Base-by-base conservation (phyloP, 2,329 filamentous ascomycete species). In the Aureobasidium sp. region DNA sequence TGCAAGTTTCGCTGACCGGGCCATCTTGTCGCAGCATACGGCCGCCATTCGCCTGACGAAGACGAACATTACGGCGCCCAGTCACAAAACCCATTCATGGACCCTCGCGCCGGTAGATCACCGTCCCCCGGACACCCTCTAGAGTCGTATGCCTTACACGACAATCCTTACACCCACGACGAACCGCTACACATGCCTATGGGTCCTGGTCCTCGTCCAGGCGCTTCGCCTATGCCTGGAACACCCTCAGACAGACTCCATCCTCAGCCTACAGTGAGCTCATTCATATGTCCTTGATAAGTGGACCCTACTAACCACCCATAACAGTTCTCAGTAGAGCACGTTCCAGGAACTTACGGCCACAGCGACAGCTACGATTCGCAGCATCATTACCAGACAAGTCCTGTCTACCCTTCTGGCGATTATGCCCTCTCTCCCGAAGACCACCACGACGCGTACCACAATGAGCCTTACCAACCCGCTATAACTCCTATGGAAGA, bases 371-470 rank as follows among this genome's bases (percentile, higher is more conserved):
- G 79, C 61, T 87, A 85, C 71, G 83, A 86, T 65, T 73, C 79
- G 63, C 75, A 78, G 64, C 76, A 76, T 64, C 63, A 26, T 12
- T 65, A 65, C 29, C 46, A 37, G 10, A 39, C 50, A 32, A 53
- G 50, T 24, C 50, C 50, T 12, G 50, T 53, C 34, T 55, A 55
- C 59, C 75, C 80, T 4, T 64, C 68, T 65, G 79, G 81, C 63
- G 88, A 92, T 62, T 92, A 94, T 73, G 80, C 86, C 4, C 77
- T 96, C 64, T 86, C 91, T 70, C 92, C 93, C 10, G 87, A 95
- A 73, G 86, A 87, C 63, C 91, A 96, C 70, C 90, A 94, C 72
- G 90, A 96, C 74, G 84, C 85, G 61, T 96, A 96, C 78, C 93
- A 89, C 74, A 90, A 87, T 68, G 85, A 88, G 67, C 88, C 90